Evolutionary conservation across 306 rosid species (phyloP).

Genomic region (Trichosanthes cucumerina): DNA sequence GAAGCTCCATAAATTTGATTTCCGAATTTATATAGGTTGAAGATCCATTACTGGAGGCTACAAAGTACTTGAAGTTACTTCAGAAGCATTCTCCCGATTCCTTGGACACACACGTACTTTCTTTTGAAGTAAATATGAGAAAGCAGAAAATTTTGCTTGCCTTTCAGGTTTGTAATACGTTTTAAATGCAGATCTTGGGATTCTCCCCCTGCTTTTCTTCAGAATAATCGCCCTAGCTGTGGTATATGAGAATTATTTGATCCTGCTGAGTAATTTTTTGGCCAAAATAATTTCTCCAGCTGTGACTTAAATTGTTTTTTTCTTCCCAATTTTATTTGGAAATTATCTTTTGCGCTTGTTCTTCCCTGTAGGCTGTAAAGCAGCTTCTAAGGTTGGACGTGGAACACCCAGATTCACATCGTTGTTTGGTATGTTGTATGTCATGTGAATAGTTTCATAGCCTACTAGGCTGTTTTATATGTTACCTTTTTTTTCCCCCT

Average conservation of each 20-base stretch:
- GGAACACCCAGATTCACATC: slow-evolving; percentile 89
- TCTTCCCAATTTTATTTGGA: background rate
- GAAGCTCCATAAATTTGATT: background rate
- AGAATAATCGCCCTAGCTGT: background rate
- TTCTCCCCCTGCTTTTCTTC: background rate
- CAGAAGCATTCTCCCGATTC: slow-evolving; percentile 82
- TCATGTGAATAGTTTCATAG: background rate
- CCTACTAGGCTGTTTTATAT: background rate
- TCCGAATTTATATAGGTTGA: slow-evolving; percentile 40
- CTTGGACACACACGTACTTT: slow-evolving; percentile 75
- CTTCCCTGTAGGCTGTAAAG: slow-evolving; percentile 65
- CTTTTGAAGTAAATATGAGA: slow-evolving; percentile 85
- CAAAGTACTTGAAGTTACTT: slow-evolving; percentile 87
- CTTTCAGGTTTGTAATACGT: slow-evolving; percentile 46
- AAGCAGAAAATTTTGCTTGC: slow-evolving; percentile 80
- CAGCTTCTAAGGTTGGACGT: slow-evolving; percentile 80
- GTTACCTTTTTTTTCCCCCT: background rate
- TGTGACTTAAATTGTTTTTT: background rate
- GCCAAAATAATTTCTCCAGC: background rate
- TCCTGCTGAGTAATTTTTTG: background rate
- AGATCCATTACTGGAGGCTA: slow-evolving; percentile 79
- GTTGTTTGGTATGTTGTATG: slow-evolving; percentile 61
- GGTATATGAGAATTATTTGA: background rate
- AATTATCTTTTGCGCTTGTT: background rate
- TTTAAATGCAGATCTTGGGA: slow-evolving; percentile 1